phyloP scores from a whole-genome alignment of 495 filamentous ascomycete species.

The Aspergillus incahuasiensis region DNA sequence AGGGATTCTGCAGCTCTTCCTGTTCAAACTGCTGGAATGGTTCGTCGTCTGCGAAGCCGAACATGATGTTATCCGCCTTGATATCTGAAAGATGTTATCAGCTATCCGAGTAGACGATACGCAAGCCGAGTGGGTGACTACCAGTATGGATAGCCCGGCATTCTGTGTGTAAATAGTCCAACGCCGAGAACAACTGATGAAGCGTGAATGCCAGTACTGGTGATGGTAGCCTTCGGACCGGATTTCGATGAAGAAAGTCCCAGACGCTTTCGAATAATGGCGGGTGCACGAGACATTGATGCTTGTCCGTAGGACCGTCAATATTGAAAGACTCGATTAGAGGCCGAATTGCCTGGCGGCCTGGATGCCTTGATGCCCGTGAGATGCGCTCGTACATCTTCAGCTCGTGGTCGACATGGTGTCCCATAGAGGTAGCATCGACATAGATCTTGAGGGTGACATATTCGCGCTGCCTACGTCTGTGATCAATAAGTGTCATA shows the following conservation, averaged over 20 bases:
- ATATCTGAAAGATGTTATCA: conserved; percentile 23
- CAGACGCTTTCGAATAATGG: conserved; percentile 40
- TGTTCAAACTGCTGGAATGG: conserved; percentile 25
- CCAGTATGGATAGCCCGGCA: conserved; percentile 45
- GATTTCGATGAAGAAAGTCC: conserved; percentile 31
- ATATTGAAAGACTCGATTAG: conserved; percentile 34
- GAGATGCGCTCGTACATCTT: conserved; percentile 27
- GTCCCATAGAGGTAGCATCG: conserved; percentile 24
- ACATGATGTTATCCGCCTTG: conserved; percentile 36
- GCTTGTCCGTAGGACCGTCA: conserved; percentile 31
- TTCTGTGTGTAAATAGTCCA: conserved; percentile 44
- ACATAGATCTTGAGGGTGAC: conserved; percentile 30
- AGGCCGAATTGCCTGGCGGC: conserved; percentile 19
- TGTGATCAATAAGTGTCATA: background rate
- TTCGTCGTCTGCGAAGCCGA: conserved; percentile 32
- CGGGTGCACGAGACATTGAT: conserved; percentile 39
- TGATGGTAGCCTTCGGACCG: conserved; percentile 21
- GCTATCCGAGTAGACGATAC: too few relatives aligned
- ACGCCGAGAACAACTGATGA: conserved; percentile 33
- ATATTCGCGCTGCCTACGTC: conserved; percentile 2
- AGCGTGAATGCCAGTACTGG: conserved; percentile 21
- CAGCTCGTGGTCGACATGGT: conserved; percentile 30
- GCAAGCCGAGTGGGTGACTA: conserved; percentile 4
- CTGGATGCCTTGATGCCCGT: conserved; percentile 21
- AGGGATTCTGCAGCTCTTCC: conserved; percentile 26